Base-by-base conservation (phyloP, 345 rosid species). In the Isatis tinctoria region DNA sequence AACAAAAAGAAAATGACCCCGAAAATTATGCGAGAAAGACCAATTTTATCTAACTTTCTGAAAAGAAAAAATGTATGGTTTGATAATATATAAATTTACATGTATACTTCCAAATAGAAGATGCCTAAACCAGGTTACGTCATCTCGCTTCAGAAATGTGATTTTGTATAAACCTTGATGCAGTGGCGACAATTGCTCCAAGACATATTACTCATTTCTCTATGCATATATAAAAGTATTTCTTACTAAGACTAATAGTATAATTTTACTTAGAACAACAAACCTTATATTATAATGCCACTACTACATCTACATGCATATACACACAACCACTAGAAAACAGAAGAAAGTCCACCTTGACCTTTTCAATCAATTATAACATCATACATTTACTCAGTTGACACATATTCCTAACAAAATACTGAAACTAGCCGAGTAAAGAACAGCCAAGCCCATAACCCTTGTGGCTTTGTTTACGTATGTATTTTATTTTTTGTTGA, bases 151-250 rank as follows among this genome's bases (percentile, higher is more conserved):
- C 70, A 32, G 6, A 64, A 63, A 61, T 75, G 65, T 53, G 65
- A 27, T 41, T 69, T 69, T 61, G 65, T 69, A 45, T 69, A 69
- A 69, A 69, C 75, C 75, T 70, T 76, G 80, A 70, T 63, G 60
- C 75, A 69, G 54, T 76, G 60, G 5, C 66, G 80, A 76, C 75
- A 76, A 63, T 56, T 35, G 66, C 80, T 70, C 44, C 52, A 70
- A 63, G 75, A 76, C 80, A 70, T 27, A 30, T 48, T 71, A 65
- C 76, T 77, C 70, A 52, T 69, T 56, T 69, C 35, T 32, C 69
- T 60, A 61, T 75, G 79, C 39, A 33, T 33, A 22, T 18, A 22
- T 39, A 18, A 59, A 58, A 11, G 11, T 40, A 52, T 40, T 14
- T 47, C 57, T 18, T 36, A 17, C n/a, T 74, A 26, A 56, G 57